These are phyloP conservation scores for Diddensiella caesifluorescens DNA, from an alignment of 805 yeast genomes.

Conservation along the genomic window DNA sequence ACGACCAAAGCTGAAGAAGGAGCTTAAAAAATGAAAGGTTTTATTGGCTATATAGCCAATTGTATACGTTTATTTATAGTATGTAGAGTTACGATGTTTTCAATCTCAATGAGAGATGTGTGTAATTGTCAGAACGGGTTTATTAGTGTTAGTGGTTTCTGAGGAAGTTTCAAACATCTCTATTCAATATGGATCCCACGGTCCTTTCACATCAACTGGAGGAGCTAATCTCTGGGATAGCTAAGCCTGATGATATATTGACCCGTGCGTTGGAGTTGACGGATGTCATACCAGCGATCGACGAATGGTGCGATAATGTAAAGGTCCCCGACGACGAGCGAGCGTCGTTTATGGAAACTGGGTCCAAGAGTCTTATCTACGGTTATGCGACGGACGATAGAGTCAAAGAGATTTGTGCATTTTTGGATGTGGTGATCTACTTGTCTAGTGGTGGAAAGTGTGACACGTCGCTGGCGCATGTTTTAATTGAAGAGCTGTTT, in stretches of 20 bases:
- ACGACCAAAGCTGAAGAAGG: conserved; percentile 10
- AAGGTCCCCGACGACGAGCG: background rate
- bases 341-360: conserved; percentile 5
- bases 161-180: too few relatives aligned
- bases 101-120: background rate
- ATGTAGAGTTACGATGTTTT: background rate
- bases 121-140: background rate
- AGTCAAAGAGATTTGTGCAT: conserved; percentile 13
- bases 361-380: conserved; percentile 14
- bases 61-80: background rate
- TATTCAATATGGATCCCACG: conserved; percentile 1
- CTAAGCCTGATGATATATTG: background rate
- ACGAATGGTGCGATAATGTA: conserved; percentile 1
- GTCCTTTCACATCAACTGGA: background rate
- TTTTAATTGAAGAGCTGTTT: conserved; percentile 31
- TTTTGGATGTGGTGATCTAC: conserved; percentile 21
- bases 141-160: too few relatives aligned
- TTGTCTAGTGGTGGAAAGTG: conserved; percentile 11
- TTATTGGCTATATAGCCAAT: background rate
- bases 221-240: conserved; percentile 2
- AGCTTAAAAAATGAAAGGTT: background rate
- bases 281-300: background rate
- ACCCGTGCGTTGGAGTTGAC: background rate
- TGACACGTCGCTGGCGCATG: conserved; percentile 23
- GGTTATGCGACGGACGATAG: conserved; percentile 10